Base-by-base conservation (phyloP, 2,329 filamentous ascomycete genomes). In the Exserohilum rostratum region DNA sequence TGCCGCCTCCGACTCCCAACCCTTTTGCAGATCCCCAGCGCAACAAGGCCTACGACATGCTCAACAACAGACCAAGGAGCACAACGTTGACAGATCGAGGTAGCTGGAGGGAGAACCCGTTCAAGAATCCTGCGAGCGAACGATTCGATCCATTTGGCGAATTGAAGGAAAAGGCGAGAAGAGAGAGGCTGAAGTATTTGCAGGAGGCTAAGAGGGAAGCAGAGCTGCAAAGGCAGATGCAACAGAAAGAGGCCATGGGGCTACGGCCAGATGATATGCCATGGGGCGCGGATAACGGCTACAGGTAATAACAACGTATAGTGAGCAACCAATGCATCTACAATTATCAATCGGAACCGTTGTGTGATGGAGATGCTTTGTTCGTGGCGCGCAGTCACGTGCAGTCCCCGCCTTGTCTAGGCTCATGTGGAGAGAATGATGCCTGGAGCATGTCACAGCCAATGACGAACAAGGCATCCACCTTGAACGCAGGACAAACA, bases 71-170 rank as follows among this genome's bases (percentile, higher is more conserved):
- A 1, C 71, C 71, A 1, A 47, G 70, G 6, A 70, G 66, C 0
- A 74, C 71, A 0, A 75, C 72, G 4, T 53, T 75, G 3, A 75
- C 72, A 0, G 70, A 75, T 50, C 64, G 70, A 0, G 71, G 69
- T 1, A 68, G 63, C 18, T 75, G 72, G 72, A 46, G 67, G 12
- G 54, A 67, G 51, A 75, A 75, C 39, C 72, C 72, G 0, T 75
- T 75, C 60, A 64, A 64, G 15, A 61, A 75, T 37, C 72, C 72
- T 0, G 62, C 62, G 11, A 71, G 67, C 33, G 68, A 74, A 18
- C 65, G 72, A 1, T 75, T 75, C 30, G 72, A 75, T 61, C 72
- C 72, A 0, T 75, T 75, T 59, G 72, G 72, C 9, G 70, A 74
- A 54, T 40, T 75, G 47, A 66, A 73, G 34, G 68, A 67, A 25